Evolutionary conservation across 257 asterid genomes (phyloP), one percentile per base, ranked within the genome.

Genomic region (Nicotiana tomentosiformis): DNA sequence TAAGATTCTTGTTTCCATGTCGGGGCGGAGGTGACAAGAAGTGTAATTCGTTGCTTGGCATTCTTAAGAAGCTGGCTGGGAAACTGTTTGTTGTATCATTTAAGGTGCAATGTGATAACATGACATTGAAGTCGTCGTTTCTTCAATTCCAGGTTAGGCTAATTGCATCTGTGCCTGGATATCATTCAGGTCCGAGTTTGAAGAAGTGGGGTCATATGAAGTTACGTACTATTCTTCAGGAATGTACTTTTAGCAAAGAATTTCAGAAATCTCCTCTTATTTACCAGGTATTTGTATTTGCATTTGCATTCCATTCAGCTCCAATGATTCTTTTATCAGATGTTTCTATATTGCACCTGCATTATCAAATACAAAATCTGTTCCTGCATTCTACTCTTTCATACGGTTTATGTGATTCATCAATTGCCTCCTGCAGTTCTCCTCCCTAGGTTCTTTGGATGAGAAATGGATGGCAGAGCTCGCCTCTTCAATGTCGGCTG

Each of bases 141-240:
- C 80, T 85, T 18, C 72, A 56, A 65, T 85, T 77, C 77, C 93
- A 96, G 99, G 99, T 96, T 77, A 93, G 98, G 91, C 95, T 96
- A 80, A 89, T 96, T 85, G 98, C 97, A 77, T 96, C 99, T 29
- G 98, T 96, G 61, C 99, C 99, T 43, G 99, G 99, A 83, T 96
- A 96, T 87, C 98, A 94, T 88, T 82, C 94, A 56, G 98, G 98
- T 77, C 68, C 97, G 82, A 91, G 87, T 85, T 88, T 94, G 78
- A 94, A 82, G 84, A 96, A 93, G 88, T 96, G 99, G 99, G 99
- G 99, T 82, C 99, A 96, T 84, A 96, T 96, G 98, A 96, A 96
- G 92, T 85, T 96, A 81, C 93, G 97, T 66, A 90, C 97, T 82
- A 78, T 94, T 81, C 97, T 95, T 81, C 97, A 95, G 84, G 99